Evolutionary conservation across 306 rosid species (phyloP), one percentile per base, ranked within the genome.

Genomic region (Fragaria ananassa): DNA sequence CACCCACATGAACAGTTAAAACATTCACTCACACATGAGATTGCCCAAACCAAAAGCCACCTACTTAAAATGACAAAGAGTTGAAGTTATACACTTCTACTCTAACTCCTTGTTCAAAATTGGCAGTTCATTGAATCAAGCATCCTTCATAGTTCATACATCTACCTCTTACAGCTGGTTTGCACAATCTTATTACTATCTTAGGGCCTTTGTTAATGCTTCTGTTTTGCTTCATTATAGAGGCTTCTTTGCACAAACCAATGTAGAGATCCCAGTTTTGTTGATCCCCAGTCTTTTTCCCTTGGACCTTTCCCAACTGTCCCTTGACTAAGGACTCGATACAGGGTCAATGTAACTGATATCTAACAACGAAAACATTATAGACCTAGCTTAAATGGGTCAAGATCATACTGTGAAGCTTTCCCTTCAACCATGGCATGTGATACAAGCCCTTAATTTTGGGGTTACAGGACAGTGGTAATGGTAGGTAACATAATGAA

Each of bases 361-460:
- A 19, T 15, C 10, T n/a, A 68, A 45, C 34, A 18, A 37, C 10
- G 46, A 17, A 10, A 34, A 62, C 70, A 74, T 29, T 1, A 11
- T 1, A 11, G 58, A 60, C 57, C 41, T 15, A 53, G 69, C 25
- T 61, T 60, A 44, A 51, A 10, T 72, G 51, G 9, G 39, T 56
- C 39, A 10, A n/a, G 51, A 62, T 25, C 66, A 10, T 46, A 37
- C 4, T 0, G 3, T 65, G 8, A 65, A 68, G 76, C 17, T 56
- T 4, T 41, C 64, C 25, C 47, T 70, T 41, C 49, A 46, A 76
- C 31, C 23, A 54, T 53, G 23, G 34, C 83, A 80, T 71, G 86
- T 41, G 68, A 69, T 10, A 8, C 6, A 39, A 31, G 7, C 63
- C 74, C 21, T 9, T 27, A 7, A 21, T 51, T 42, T 37, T 18